phyloP scores from a whole-genome alignment of 169 alveolate species.

The Plasmodium relictum region DNA sequence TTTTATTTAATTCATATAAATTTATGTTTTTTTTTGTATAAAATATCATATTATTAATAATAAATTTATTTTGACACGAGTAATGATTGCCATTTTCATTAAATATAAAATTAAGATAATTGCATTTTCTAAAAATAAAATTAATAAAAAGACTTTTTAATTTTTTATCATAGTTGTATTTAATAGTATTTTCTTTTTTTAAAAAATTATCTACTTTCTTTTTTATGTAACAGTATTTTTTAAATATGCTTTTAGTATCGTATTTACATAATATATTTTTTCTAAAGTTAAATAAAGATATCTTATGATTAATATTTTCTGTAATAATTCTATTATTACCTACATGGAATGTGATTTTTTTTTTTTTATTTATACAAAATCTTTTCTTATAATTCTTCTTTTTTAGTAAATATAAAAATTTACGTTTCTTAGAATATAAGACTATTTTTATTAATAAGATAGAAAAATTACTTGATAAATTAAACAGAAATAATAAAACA shows the following conservation, averaged over 20 bases:
- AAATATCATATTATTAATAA: not conserved
- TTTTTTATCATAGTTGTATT: constrained; percentile 4
- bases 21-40: not conserved
- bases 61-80: not conserved
- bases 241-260: not conserved
- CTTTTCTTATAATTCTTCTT: too few species aligned
- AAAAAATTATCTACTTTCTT: not conserved
- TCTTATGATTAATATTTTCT: too few species aligned
- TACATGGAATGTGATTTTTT: too few species aligned
- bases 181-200: not conserved
- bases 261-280: not conserved
- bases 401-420: too few species aligned
- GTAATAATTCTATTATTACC: too few species aligned
- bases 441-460: too few species aligned
- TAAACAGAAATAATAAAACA: too few species aligned
- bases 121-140: not conserved
- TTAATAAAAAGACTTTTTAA: not conserved
- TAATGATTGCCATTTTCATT: not conserved
- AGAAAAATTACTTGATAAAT: too few species aligned
- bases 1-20: not conserved
- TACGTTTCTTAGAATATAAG: too few species aligned
- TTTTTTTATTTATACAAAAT: too few species aligned
- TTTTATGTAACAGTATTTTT: not conserved
- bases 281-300: not conserved
- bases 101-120: not conserved